phyloP scores from a whole-genome alignment of 2,329 filamentous ascomycete genomes.

The Lachnellula occidentalis region DNA sequence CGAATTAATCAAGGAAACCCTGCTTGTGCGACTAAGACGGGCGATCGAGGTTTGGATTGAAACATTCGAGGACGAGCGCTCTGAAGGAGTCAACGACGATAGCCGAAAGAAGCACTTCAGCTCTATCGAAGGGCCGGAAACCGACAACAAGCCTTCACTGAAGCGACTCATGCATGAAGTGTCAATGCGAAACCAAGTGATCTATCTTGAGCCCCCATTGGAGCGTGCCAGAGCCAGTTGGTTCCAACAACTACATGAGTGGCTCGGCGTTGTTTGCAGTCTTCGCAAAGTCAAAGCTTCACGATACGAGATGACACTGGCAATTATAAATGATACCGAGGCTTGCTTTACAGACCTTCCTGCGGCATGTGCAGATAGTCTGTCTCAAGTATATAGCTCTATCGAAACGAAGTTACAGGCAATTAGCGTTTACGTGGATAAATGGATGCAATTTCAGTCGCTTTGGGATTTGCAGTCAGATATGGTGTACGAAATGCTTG shows the following conservation, averaged over 20 bases:
- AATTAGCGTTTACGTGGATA: constrained; percentile 84
- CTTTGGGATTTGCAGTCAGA: constrained; percentile 97
- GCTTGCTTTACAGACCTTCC: constrained; percentile 80
- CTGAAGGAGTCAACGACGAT: constrained; percentile 40
- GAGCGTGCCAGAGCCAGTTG: constrained; percentile 90
- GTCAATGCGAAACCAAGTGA: constrained; percentile 96
- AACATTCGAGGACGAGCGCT: constrained; percentile 62
- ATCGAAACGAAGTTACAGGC: constrained; percentile 78
- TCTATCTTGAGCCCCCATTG: constrained; percentile 90
- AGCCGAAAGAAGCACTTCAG: constrained; percentile 47
- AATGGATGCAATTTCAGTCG: constrained; percentile 98
- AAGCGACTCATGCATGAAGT: constrained; percentile 80
- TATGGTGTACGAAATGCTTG: constrained; percentile 86
- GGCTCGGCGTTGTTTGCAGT: constrained; percentile 89
- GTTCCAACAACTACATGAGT: constrained; percentile 87
- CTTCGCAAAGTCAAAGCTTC: constrained; percentile 91
- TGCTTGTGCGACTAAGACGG: constrained; percentile 75
- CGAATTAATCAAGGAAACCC: constrained; percentile 70
- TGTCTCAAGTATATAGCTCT: constrained; percentile 74
- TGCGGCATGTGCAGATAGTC: constrained; percentile 70
- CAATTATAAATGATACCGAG: constrained; percentile 59
- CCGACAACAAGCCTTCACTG: constrained; percentile 57
- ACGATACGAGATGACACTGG: constrained; percentile 83
- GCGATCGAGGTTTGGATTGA: constrained; percentile 85
- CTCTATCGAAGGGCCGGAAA: constrained; percentile 37